Evolutionary conservation across 2,329 filamentous ascomycete genomes (phyloP).

Genomic region (Phyllosticta ampelicida): DNA sequence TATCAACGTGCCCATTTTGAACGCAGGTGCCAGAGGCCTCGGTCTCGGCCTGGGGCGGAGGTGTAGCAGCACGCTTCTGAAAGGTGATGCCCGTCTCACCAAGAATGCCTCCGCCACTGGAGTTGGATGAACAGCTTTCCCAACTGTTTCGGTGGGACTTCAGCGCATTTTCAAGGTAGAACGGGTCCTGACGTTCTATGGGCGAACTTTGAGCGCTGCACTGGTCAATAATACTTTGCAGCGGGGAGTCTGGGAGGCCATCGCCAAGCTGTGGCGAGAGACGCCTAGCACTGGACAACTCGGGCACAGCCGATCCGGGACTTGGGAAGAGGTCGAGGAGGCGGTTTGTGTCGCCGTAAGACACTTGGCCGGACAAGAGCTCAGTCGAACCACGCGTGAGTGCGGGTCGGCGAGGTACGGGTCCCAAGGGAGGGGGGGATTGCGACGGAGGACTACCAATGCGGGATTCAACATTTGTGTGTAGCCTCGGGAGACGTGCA

Average conservation of each 20-base stretch:
- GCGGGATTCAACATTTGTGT: constrained; percentile 11
- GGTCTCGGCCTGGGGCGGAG: neutral
- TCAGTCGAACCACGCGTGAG: constrained; percentile 16
- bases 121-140: neutral
- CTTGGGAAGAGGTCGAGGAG: constrained; percentile 3
- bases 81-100: neutral
- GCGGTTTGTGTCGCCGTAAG: constrained; percentile 9
- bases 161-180: neutral
- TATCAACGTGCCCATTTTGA: neutral
- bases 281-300: neutral
- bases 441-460: constrained; percentile 18
- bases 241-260: neutral
- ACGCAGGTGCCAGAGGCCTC: neutral
- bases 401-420: neutral
- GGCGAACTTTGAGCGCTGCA: neutral
- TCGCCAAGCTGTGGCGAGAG: neutral
- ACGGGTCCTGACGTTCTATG: neutral
- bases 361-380: neutral
- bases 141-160: neutral
- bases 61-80: neutral
- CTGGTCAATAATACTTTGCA: neutral
- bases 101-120: neutral
- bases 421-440: constrained; percentile 16
- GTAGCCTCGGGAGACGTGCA: constrained; percentile 2
- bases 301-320: neutral